Percentiles rank a stretch among this genome's conserved stretches.
phyloP scores from a whole-genome alignment of 116 monocot genomes.

The Zostera marina region DNA sequence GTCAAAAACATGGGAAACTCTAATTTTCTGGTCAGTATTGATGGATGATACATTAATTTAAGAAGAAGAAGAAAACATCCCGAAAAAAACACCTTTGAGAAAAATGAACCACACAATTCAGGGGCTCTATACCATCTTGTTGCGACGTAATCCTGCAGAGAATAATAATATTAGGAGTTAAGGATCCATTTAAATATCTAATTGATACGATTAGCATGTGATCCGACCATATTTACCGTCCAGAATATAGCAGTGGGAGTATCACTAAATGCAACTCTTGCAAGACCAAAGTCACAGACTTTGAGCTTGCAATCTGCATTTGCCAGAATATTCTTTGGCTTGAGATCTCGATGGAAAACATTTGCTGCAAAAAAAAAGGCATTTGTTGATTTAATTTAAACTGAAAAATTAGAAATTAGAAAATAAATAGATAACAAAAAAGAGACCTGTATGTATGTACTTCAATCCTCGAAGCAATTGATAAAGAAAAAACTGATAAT shows the following conservation, averaged over 20 bases:
- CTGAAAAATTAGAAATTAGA: not conserved
- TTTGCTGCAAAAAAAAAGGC: conserved; percentile 7
- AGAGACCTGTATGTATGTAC: conserved; percentile 20
- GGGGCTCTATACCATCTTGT: conserved; percentile 28
- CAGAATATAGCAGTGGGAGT: conserved; percentile 25
- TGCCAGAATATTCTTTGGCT: conserved; percentile 24
- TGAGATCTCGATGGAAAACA: conserved; percentile 28
- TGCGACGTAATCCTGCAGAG: conserved; percentile 18
- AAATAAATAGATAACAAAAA: not conserved
- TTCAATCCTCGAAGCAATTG: conserved; percentile 24
- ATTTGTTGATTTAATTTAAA: too few relatives aligned
- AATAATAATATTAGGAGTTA: not conserved
- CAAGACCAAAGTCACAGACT: conserved; percentile 27
- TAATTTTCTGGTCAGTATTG: not conserved
- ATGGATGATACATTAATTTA: too few relatives aligned
- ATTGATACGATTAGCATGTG: too few relatives aligned
- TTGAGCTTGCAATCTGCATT: conserved; percentile 25
- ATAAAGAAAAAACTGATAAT: conserved; percentile 27
- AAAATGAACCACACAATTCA: conserved; percentile 24
- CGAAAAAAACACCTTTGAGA: conserved; percentile 18
- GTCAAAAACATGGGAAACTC: not conserved
- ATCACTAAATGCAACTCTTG: conserved; percentile 23
- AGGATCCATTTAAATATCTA: too few relatives aligned
- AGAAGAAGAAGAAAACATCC: not conserved
- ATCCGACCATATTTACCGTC: conserved; percentile 9